Evolutionary conservation across 768 basidiomycete species (phyloP).

Genomic region (Podaxis sp.): DNA sequence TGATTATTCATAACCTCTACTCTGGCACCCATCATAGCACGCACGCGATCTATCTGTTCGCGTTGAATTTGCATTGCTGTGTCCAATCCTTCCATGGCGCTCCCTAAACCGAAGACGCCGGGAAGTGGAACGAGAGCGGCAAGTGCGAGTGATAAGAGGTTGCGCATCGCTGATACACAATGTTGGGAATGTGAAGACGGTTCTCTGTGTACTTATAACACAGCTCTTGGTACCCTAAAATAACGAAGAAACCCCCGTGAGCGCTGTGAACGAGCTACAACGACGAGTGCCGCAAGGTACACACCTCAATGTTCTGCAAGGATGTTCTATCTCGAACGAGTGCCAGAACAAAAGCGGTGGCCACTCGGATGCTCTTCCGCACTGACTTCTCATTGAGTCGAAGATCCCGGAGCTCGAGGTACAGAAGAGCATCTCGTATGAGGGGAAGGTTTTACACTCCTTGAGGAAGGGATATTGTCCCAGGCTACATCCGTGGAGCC

Average conservation of each 20-base stretch:
- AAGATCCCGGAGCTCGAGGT: not conserved
- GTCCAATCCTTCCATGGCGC: slow-evolving; percentile 39
- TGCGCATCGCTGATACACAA: slow-evolving; percentile 19
- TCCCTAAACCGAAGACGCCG: slow-evolving; percentile 22
- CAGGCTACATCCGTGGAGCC: slow-evolving; percentile 8
- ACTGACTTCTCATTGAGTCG: not conserved
- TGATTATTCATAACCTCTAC: not conserved
- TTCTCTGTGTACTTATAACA: slow-evolving; percentile 6
- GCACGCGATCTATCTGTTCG: slow-evolving; percentile 42
- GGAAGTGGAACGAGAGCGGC: slow-evolving; percentile 19
- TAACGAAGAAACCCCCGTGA: not conserved
- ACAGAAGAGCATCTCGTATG: not conserved
- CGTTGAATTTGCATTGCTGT: slow-evolving; percentile 45
- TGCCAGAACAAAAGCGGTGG: slow-evolving; percentile 2
- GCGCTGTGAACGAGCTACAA: not conserved
- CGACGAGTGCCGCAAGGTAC: not conserved
- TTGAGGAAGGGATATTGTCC: not conserved
- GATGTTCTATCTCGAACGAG: not conserved
- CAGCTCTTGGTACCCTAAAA: not conserved
- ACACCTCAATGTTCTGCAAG: not conserved
- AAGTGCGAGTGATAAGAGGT: slow-evolving; percentile 20
- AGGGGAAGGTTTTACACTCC: not conserved
- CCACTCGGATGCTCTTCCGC: slow-evolving; percentile 1
- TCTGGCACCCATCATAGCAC: slow-evolving; percentile 35
- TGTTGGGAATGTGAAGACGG: not conserved